phyloP scores from a whole-genome alignment of 176 grass and related monocot genomes.

The Eleusine indica region DNA sequence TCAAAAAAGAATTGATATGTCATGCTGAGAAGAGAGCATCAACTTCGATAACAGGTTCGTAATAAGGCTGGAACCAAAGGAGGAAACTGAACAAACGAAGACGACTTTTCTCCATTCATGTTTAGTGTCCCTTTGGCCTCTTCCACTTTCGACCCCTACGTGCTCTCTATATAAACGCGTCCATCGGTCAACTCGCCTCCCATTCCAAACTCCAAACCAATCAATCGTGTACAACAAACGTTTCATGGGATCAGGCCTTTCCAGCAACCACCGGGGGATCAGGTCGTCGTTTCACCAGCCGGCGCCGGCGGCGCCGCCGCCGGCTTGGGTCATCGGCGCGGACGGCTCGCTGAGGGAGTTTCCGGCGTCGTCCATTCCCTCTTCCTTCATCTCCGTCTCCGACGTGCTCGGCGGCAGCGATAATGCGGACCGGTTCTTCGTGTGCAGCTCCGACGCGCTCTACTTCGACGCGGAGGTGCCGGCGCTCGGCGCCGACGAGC shows the following conservation, averaged over 20 bases:
- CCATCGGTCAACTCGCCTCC: not conserved
- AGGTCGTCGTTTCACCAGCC: conserved; percentile 27
- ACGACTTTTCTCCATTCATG: not conserved
- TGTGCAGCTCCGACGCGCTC: conserved; percentile 75
- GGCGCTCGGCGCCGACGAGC: conserved; percentile 38
- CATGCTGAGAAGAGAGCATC: not conserved
- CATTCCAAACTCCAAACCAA: conserved; percentile 29
- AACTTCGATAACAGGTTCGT: not conserved
- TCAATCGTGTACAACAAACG: not conserved
- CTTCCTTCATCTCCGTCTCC: conserved; percentile 28
- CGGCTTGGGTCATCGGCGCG: conserved; percentile 50
- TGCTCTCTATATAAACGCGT: conserved; percentile 1
- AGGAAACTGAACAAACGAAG: not conserved
- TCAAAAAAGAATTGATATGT: too few relatives aligned
- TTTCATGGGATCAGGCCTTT: conserved; percentile 66
- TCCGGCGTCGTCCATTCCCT: not conserved
- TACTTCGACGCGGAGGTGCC: conserved; percentile 58
- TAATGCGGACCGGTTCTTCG: conserved; percentile 30
- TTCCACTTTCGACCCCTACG: not conserved
- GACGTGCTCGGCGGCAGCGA: conserved; percentile 31
- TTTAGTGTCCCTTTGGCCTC: not conserved
- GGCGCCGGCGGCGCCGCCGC: conserved; percentile 2
- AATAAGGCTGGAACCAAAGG: not conserved
- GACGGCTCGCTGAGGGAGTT: conserved; percentile 69
- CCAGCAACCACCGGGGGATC: conserved; percentile 42